A percentile compares a stretch with the other conserved stretches of the same genome.
Evolutionary conservation across 176 grass and related monocot genomes (phyloP).

Genomic region (barley (Hordeum vulgare)): MorexV3_pseudomolecules_assembly NC_058520.1:43635210-43635709

Average conservation of each 20-base stretch:
- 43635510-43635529: background rate
- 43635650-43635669: background rate
- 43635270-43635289: constrained; percentile 32
- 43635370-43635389: constrained; percentile 33
- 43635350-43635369: constrained; percentile 51
- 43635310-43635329: constrained; percentile 22
- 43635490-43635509: constrained; percentile 1
- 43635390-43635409: background rate
- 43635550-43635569: background rate
- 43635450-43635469: background rate
- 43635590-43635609: constrained; percentile 2
- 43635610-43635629: background rate
- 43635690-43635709: background rate
- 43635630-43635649: background rate
- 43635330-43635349: constrained; percentile 42
- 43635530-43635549: background rate
- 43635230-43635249: background rate
- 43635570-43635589: background rate
- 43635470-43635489: background rate
- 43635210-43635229: constrained; percentile 7
- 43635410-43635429: constrained; percentile 2
- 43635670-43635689: background rate
- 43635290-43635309: constrained; percentile 22
- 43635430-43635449: background rate
- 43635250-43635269: background rate